phyloP scores from a whole-genome alignment of 208 protist species.

The Acanthamoeba triangularis region DNA sequence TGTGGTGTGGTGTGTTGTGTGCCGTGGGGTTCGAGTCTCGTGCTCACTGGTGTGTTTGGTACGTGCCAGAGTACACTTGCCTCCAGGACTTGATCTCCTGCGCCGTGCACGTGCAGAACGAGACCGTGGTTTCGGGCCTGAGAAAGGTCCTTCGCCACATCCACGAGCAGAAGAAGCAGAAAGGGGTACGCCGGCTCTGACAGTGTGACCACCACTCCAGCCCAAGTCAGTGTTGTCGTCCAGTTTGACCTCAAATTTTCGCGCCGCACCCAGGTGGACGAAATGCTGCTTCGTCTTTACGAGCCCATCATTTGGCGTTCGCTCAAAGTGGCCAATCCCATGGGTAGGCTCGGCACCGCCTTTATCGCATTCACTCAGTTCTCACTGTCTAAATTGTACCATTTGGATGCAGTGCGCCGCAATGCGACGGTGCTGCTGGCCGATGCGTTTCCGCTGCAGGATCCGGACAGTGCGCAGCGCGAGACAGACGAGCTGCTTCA shows the following conservation, averaged over 20 bases:
- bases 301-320: slow-evolving; percentile 92
- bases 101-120: slow-evolving; percentile 83
- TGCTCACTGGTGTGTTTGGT: neutral
- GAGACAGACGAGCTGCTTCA: slow-evolving; percentile 83
- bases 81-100: slow-evolving; percentile 88
- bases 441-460: slow-evolving; percentile 90
- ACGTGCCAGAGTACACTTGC: slow-evolving; percentile 79
- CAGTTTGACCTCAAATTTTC: neutral
- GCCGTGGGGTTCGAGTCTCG: neutral
- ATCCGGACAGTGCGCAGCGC: slow-evolving; percentile 73
- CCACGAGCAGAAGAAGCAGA: slow-evolving; percentile 87
- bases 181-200: slow-evolving; percentile 41
- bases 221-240: neutral
- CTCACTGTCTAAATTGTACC: neutral
- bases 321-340: slow-evolving; percentile 86
- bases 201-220: neutral
- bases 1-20: too few relatives aligned
- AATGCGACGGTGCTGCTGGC: slow-evolving; percentile 89
- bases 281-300: slow-evolving; percentile 90
- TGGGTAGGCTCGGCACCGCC: neutral
- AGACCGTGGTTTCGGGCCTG: neutral
- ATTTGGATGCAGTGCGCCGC: slow-evolving; percentile 23
- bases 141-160: slow-evolving; percentile 81
- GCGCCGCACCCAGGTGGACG: slow-evolving; percentile 80
- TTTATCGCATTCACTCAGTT: neutral